phyloP scores from a whole-genome alignment of 73 alveolate genomes.

The Symbiodinium pilosum region DNA sequence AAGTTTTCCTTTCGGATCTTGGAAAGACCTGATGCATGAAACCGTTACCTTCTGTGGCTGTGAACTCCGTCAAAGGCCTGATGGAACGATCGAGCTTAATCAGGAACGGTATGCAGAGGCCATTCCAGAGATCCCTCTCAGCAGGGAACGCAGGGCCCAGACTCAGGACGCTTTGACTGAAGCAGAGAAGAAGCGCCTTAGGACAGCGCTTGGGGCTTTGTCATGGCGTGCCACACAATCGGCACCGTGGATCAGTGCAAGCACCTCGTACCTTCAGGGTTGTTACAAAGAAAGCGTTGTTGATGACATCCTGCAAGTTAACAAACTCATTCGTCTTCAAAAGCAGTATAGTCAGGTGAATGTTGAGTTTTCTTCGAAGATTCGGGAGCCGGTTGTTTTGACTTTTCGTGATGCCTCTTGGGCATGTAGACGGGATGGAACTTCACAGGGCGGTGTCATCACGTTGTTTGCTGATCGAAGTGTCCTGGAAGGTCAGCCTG shows the following conservation, averaged over 20 bases:
- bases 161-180: not conserved
- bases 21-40: not conserved
- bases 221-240: slow-evolving; percentile 22
- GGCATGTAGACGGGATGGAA: no score
- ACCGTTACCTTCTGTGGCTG: not conserved
- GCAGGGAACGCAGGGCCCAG: not conserved
- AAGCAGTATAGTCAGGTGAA: not conserved
- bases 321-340: no score
- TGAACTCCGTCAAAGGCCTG: not conserved
- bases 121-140: not conserved
- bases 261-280: not conserved
- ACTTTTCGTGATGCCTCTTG: no score
- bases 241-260: not conserved
- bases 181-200: not conserved
- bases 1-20: not conserved
- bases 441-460: no score
- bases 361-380: not conserved
- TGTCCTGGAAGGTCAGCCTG: no score
- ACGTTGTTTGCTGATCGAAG: no score
- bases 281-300: not conserved
- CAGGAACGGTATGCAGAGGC: slow-evolving; percentile 12
- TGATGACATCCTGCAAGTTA: no score
- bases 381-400: not conserved
- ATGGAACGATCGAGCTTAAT: not conserved
- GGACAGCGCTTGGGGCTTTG: not conserved